These are phyloP conservation scores for Umbelopsis sp. DNA, from an alignment of 192 early-diverging fungal species.

Conservation along the genomic window DNA sequence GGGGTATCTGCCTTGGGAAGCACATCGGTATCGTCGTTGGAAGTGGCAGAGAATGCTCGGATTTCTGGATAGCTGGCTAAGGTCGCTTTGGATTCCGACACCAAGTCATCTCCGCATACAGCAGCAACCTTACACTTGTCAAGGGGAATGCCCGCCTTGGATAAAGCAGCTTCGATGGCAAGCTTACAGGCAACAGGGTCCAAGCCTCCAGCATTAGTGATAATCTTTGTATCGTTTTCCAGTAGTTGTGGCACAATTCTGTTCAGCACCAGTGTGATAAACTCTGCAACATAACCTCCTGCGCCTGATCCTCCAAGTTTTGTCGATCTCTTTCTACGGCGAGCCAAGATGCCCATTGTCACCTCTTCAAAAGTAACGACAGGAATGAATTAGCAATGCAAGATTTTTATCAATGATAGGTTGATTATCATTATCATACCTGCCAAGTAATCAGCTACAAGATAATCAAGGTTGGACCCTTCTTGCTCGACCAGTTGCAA, in stretches of 20 bases:
- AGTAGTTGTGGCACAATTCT: conserved; percentile 48
- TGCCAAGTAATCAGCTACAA: conserved; percentile 69
- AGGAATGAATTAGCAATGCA: background rate
- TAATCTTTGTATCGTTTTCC: conserved; percentile 58
- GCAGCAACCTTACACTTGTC: conserved; percentile 57
- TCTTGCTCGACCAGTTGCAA: conserved; percentile 56
- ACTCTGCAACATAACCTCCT: conserved; percentile 62
- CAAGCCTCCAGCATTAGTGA: conserved; percentile 70
- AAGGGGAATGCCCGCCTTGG: conserved; percentile 43
- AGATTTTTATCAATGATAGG: background rate
- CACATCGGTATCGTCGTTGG: conserved; percentile 43
- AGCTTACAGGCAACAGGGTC: conserved; percentile 63
- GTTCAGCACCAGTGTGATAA: conserved; percentile 57
- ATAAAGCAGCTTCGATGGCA: conserved; percentile 55
- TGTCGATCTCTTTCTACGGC: conserved; percentile 42
- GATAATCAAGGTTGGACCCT: conserved; percentile 50
- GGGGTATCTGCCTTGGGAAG: conserved; percentile 53
- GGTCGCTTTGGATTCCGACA: conserved; percentile 27
- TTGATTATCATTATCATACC: conserved; percentile 33
- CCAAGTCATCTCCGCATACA: conserved; percentile 65
- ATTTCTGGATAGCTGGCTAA: conserved; percentile 21
- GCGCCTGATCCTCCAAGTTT: conserved; percentile 49
- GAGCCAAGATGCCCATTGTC: conserved; percentile 70
- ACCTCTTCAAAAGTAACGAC: conserved; percentile 50
- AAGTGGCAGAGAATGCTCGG: conserved; percentile 29